Evolutionary conservation across 768 basidiomycete genomes (phyloP), one percentile per base, ranked within the genome.

Genomic region (Sporobolomyces roseus): DNA sequence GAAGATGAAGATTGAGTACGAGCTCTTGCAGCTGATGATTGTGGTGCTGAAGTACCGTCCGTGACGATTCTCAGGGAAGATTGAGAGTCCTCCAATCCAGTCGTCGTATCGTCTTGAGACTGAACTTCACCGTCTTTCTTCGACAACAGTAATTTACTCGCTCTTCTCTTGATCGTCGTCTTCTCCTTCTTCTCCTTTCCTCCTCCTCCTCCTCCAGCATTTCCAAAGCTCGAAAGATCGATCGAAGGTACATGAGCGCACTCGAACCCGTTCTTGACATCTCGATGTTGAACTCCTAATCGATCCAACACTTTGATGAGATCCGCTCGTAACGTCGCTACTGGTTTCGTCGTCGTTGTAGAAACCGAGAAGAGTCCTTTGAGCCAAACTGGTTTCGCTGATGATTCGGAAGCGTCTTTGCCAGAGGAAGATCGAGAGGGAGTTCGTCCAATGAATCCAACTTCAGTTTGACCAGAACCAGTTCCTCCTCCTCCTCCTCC

Each of bases 301-400:
- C 93, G 85, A 75, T 93, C 90, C 45, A 98, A 83, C 2, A 96
- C 93, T 17, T 85, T 84, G 55, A 84, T 83, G 71, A 99, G 88
- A 79, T 98, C 94, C 65, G 83, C 80, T 78, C 91, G 89, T 79
- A 98, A 87, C 13, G 85, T 82, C 19, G 84, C 79, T 7, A 91
- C 89, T 9, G 90, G 77, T 76, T 94, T 97, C 7, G 92, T 92
- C 32, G 92, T 89, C 2, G 96, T 99, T 9, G 96, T 99, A 8
- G 91, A 88, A 48, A 99, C 96, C 74, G 91, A 93, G 81, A 99
- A 97, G 55, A 99, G 77, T 9, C 96, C 96, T 80, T 98, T 99
- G 76, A 98, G 80, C 80, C 91, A 94, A 52, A 97, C 86, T 1
- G 96, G 91, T 81, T 97, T 98, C 76, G 91, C 88, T 30, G 56